Evolutionary conservation across 345 rosid genomes (phyloP).

Genomic region (Laguncularia racemosa): DNA sequence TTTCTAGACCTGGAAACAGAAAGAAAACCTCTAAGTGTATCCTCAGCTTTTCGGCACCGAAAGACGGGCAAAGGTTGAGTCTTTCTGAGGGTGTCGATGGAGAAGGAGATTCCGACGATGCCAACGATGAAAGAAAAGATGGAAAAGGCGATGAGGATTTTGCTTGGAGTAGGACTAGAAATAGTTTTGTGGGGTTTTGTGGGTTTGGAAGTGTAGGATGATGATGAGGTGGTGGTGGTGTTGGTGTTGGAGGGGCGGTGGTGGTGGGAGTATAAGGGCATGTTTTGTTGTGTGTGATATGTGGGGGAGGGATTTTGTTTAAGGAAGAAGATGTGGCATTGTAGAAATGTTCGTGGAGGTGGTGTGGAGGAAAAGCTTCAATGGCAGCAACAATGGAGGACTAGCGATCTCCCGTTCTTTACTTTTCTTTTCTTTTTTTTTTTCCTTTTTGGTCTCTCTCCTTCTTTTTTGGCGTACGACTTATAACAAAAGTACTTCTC

Average conservation of each 20-base stretch:
- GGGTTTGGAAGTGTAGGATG: conserved; percentile 39
- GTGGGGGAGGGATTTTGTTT: no score
- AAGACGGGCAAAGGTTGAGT: conserved; percentile 28
- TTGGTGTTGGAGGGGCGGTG: conserved; percentile 22
- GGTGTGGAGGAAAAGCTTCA: no score
- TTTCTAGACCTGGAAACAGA: conserved; percentile 25
- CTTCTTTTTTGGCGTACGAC: no score
- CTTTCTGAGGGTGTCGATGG: conserved; percentile 33
- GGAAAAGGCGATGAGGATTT: conserved; percentile 42
- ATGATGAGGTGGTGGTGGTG: conserved; percentile 12
- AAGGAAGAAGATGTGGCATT: no score
- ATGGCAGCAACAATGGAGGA: no score
- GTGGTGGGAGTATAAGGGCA: conserved; percentile 49
- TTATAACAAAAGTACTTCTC: no score
- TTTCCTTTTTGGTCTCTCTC: no score
- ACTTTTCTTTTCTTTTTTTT: no score
- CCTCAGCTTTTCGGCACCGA: conserved; percentile 59
- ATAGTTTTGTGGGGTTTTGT: conserved; percentile 31
- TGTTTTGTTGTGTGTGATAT: conserved; percentile 9
- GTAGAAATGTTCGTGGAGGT: no score
- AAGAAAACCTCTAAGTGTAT: conserved; percentile 39
- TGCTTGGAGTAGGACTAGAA: conserved; percentile 14
- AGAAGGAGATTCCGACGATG: conserved; percentile 51
- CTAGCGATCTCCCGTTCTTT: no score
- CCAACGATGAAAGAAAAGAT: conserved; percentile 47